These are phyloP conservation scores for Metarhizium robertsii DNA, from an alignment of 2,329 filamentous ascomycete genomes.

Conservation along the genomic window DNA sequence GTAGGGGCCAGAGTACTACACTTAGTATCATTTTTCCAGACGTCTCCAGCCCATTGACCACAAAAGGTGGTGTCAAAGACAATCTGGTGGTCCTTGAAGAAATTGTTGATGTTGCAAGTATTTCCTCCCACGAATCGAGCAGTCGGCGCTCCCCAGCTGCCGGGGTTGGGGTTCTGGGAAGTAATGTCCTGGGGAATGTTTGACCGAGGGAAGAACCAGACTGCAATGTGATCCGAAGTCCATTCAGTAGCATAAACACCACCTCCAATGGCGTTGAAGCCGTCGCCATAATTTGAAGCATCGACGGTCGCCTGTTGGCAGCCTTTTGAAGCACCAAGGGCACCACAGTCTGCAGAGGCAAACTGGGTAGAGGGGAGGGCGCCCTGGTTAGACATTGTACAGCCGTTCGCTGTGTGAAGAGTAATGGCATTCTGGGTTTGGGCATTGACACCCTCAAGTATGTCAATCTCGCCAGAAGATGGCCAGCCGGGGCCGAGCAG, in stretches of 20 bases:
- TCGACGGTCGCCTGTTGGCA: slow-evolving; percentile 47
- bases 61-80: slow-evolving; percentile 81
- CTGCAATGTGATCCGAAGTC: slow-evolving; percentile 59
- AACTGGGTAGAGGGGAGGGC: slow-evolving; percentile 35
- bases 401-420: slow-evolving; percentile 56
- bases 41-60: slow-evolving; percentile 72
- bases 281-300: slow-evolving; percentile 51
- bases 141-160: slow-evolving; percentile 57
- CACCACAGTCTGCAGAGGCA: slow-evolving; percentile 47
- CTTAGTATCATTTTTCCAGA: slow-evolving; percentile 49
- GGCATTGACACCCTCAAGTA: slow-evolving; percentile 68
- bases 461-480: slow-evolving; percentile 63
- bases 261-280: slow-evolving; percentile 61
- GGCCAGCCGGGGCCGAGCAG: slow-evolving; percentile 64
- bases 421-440: slow-evolving; percentile 52
- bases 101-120: slow-evolving; percentile 59
- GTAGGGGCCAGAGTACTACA: slow-evolving; percentile 52
- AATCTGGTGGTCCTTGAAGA: slow-evolving; percentile 66
- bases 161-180: slow-evolving; percentile 51
- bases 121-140: slow-evolving; percentile 58
- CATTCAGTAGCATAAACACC: slow-evolving; percentile 71
- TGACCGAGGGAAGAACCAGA: slow-evolving; percentile 73
- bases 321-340: slow-evolving; percentile 42
- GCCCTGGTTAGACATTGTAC: slow-evolving; percentile 43
- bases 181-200: slow-evolving; percentile 55